phyloP scores from a whole-genome alignment of 768 basidiomycete genomes.

The Guyanaporus albipodus region DNA sequence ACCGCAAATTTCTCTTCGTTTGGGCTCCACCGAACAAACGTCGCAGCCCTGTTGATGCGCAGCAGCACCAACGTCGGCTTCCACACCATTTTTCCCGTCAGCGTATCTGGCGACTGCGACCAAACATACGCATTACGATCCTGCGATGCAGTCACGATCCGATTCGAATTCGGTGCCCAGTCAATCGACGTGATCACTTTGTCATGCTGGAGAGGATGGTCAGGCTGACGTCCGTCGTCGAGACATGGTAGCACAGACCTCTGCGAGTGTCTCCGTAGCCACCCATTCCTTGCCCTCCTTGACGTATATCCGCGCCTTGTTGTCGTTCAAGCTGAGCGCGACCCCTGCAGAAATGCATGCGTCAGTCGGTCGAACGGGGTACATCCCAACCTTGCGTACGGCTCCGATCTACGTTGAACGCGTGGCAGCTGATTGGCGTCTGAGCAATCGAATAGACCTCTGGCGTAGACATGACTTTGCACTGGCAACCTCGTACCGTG shows the following conservation, averaged over 20 bases:
- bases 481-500: slow-evolving; percentile 2
- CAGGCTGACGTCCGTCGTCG: neutral
- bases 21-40: slow-evolving; percentile 93
- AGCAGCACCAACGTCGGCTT: slow-evolving; percentile 96
- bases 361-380: neutral
- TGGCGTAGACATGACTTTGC: slow-evolving; percentile 56
- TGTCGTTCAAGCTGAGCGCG: slow-evolving; percentile 86
- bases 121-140: slow-evolving; percentile 99
- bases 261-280: slow-evolving; percentile 71
- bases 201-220: slow-evolving; percentile 69
- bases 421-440: slow-evolving; percentile 81
- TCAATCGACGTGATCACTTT: slow-evolving; percentile 97
- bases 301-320: slow-evolving; percentile 80
- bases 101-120: slow-evolving; percentile 74
- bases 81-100: slow-evolving; percentile 74
- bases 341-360: slow-evolving; percentile 56
- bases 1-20: slow-evolving; percentile 99
- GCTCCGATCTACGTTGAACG: slow-evolving; percentile 84
- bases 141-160: slow-evolving; percentile 98
- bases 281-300: slow-evolving; percentile 67
- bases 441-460: slow-evolving; percentile 78
- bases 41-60: slow-evolving; percentile 93
- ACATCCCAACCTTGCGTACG: slow-evolving; percentile 51
- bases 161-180: slow-evolving; percentile 96
- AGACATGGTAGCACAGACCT: slow-evolving; percentile 45